Base-by-base conservation (phyloP, 768 basidiomycete species). In the Mycena capillaripes region DNA sequence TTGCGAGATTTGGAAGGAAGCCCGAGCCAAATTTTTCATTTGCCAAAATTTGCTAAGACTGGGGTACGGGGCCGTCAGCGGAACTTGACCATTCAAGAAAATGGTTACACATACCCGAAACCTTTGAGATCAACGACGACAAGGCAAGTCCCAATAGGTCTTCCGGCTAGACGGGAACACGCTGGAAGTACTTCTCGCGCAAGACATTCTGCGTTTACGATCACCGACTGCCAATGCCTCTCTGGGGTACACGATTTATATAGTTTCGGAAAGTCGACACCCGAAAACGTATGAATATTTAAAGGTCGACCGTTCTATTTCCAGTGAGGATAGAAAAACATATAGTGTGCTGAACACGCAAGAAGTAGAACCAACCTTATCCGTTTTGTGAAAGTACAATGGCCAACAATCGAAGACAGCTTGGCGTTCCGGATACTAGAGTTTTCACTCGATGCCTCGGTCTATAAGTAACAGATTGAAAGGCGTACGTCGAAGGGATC, bases 371-470 rank as follows among this genome's bases (percentile, higher is more conserved):
- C 82, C 69, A 63, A 91, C 92, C 86, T 93, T 94, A 82, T 94
- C 93, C 57, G 89, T 91, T 90, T 93, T 94, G 80, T 95, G 93
- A 75, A 92, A 94, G 84, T 88, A 93, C 84, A 94, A 88, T 4
- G 92, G 92, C 93, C 93, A 95, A 72, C 88, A 90, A 62, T 92
- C 89, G 73, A 93, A 93, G 9, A 94, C 89, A 1, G 87, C 86
- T 61, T 89, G 86, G 52, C 93, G 89, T 73, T 90, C 91, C 1
- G 92, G 92, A 76, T 90, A 95, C 93, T 95, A 23, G 38, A 32
- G 14, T 6, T 17, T 46, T 50, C 16, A 23, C 16, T 68, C 30
- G 67, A 61, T 58, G 32, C 9, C 25, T 34, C 52, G 56, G 5
- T 30, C 16, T 10, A 48, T 34, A 44, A 25, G 46, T 9, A 44